Conservation (phyloP, 2,329 filamentous ascomycete species). For the Lojkania enalia region DNA sequence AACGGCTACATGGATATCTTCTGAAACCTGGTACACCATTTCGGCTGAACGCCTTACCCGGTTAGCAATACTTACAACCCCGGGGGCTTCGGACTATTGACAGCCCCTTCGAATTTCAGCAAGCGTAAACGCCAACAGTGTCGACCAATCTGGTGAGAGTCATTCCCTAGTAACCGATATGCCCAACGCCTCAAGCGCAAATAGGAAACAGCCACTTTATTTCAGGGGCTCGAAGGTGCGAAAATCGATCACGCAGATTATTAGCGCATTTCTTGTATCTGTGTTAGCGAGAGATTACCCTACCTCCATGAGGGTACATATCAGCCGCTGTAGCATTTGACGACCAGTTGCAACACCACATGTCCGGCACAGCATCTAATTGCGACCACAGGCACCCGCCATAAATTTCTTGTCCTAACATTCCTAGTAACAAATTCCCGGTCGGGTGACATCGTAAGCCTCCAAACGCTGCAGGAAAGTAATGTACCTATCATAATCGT, state of each 20-base stretch:
- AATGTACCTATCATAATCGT: neutral
- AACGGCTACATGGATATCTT: neutral
- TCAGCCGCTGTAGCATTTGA: conserved; percentile 1
- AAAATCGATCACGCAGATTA: neutral
- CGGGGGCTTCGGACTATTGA: neutral
- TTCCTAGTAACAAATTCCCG: neutral
- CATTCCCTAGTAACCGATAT: neutral
- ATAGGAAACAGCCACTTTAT: too few species aligned
- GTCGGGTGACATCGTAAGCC: neutral
- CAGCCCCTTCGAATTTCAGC: neutral
- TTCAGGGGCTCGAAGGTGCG: too few species aligned
- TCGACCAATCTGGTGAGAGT: neutral
- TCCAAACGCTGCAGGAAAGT: neutral
- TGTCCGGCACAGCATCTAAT: too few species aligned
- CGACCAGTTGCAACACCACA: neutral
- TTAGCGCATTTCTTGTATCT: neutral
- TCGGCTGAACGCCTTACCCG: neutral
- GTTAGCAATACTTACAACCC: neutral
- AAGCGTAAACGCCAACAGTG: neutral
- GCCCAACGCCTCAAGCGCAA: neutral
- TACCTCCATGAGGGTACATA: neutral
- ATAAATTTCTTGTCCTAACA: neutral
- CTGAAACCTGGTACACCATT: neutral
- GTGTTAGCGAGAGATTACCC: neutral
- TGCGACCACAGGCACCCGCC: too few species aligned